Evolutionary conservation across 441 rosid species (phyloP).

Genomic region (Populus hybrid): DNA sequence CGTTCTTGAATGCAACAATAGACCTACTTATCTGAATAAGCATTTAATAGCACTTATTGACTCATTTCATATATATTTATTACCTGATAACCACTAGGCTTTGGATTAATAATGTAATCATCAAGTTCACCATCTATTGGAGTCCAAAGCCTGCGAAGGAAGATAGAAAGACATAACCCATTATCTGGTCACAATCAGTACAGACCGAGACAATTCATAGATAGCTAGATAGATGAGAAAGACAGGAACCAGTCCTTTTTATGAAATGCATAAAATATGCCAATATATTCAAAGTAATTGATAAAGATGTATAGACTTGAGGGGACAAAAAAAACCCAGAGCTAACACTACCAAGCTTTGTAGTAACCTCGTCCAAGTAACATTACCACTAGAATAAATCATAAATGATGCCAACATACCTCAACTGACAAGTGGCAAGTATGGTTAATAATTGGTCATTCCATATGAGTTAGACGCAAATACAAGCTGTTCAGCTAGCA

Average conservation of each 20-base stretch:
- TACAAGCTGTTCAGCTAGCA: background rate
- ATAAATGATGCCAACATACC: too few species aligned
- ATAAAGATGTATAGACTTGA: too few species aligned
- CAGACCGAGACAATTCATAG: background rate
- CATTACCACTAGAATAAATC: too few species aligned
- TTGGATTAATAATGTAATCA: slow-evolving; percentile 78
- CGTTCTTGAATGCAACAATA: background rate
- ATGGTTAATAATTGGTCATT: too few species aligned
- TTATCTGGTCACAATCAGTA: background rate
- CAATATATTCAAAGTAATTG: too few species aligned
- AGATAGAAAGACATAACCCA: slow-evolving; percentile 1
- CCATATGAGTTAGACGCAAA: background rate
- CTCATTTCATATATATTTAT: slow-evolving; percentile 5
- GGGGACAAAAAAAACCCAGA: too few species aligned
- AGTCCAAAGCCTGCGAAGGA: slow-evolving; percentile 63
- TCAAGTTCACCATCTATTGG: slow-evolving; percentile 84
- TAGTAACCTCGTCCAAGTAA: too few species aligned
- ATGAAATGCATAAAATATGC: background rate
- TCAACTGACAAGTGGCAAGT: too few species aligned
- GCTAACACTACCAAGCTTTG: background rate
- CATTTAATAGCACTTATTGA: background rate
- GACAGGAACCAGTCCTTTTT: background rate
- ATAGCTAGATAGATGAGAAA: background rate
- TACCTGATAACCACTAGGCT: slow-evolving; percentile 85
- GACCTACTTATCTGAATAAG: background rate